These are phyloP conservation scores for Ulmus americana DNA, from an alignment of 331 rosid genomes.

Conservation along the genomic window DNA sequence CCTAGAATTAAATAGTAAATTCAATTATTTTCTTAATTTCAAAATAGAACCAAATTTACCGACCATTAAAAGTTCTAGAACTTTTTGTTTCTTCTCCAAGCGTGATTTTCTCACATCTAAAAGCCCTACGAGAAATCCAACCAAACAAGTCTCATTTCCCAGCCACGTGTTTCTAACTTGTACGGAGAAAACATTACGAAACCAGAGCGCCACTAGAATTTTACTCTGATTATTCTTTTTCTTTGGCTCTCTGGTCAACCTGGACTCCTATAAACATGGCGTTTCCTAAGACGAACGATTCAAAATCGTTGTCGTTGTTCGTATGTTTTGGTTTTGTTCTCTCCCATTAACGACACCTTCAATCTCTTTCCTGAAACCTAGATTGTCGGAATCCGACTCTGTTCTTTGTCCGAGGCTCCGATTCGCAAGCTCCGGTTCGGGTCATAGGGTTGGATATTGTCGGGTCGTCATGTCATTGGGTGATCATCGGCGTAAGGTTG, in stretches of 20 bases:
- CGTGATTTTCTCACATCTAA: neutral
- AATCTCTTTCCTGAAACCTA: slow-evolving; percentile 5
- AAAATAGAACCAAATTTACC: neutral
- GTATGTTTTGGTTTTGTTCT: neutral
- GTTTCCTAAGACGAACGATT: neutral
- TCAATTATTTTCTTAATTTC: neutral
- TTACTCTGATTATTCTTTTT: neutral
- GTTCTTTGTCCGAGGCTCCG: neutral
- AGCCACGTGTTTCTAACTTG: slow-evolving; percentile 16
- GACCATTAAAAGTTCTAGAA: neutral
- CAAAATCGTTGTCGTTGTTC: slow-evolving; percentile 5
- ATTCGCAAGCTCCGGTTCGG: slow-evolving; percentile 8
- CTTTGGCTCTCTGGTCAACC: neutral
- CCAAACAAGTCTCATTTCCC: neutral
- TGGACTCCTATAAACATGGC: neutral
- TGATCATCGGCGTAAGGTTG: slow-evolving; percentile 34
- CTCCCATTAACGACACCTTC: slow-evolving; percentile 10
- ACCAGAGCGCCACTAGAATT: neutral
- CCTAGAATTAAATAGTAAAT: too few species aligned
- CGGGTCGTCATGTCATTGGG: slow-evolving; percentile 36
- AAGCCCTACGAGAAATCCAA: too few species aligned
- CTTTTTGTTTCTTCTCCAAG: slow-evolving; percentile 4
- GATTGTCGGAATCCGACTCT: neutral
- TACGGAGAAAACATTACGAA: neutral
- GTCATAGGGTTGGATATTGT: neutral